phyloP scores from a whole-genome alignment of 2,329 filamentous ascomycete genomes.

The Helotiales sp. region DNA sequence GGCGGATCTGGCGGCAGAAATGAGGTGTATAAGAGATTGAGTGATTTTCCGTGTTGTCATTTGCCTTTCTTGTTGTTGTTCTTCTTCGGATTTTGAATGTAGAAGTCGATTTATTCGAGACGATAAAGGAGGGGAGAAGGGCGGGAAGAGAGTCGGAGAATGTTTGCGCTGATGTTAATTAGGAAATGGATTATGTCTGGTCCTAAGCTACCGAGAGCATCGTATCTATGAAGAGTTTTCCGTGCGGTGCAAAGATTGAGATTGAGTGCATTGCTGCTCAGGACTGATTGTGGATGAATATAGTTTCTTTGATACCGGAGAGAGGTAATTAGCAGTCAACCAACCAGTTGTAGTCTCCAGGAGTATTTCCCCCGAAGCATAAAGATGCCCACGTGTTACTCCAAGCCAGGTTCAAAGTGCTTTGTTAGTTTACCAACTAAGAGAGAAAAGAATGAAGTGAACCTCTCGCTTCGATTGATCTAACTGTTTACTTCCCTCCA shows the following conservation, averaged over 20 bases:
- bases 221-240: constrained; percentile 24
- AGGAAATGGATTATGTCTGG: constrained; percentile 23
- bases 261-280: constrained; percentile 29
- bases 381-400: too few species aligned
- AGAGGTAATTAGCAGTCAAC: background rate
- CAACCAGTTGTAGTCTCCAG: too few species aligned
- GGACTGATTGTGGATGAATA: background rate
- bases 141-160: too few species aligned
- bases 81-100: background rate
- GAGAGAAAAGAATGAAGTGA: too few species aligned
- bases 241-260: constrained; percentile 26
- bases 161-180: background rate
- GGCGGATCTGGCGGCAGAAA: constrained; percentile 26
- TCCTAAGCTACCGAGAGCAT: constrained; percentile 28
- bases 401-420: too few species aligned
- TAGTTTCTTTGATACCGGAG: background rate
- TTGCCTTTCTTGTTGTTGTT: background rate
- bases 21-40: constrained; percentile 23
- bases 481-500: too few species aligned
- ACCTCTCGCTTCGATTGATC: too few species aligned
- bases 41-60: background rate
- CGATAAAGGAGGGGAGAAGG: too few species aligned
- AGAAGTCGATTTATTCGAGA: too few species aligned
- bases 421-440: too few species aligned
- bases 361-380: too few species aligned